These are phyloP conservation scores for Colletotrichum liriopes DNA, from an alignment of 2,329 filamentous ascomycete genomes.

Conservation along the genomic window DNA sequence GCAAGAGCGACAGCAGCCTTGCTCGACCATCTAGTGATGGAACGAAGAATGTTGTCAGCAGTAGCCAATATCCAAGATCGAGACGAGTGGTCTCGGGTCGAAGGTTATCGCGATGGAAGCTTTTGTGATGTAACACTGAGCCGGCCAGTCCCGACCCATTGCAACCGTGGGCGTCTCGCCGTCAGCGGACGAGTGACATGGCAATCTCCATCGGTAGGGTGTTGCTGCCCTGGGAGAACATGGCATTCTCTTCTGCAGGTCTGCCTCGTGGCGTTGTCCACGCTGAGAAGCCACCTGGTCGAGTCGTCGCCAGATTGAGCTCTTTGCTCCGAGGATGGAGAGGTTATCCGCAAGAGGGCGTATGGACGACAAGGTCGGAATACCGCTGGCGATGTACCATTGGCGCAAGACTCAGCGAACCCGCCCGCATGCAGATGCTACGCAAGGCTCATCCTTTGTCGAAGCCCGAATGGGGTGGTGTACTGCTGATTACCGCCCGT, in stretches of 20 bases:
- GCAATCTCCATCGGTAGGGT: no score
- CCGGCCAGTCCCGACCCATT: neutral
- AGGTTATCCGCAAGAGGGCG: neutral
- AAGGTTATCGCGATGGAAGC: no score
- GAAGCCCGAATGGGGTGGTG: neutral
- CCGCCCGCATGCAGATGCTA: neutral
- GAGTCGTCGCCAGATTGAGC: neutral
- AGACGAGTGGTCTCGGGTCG: neutral
- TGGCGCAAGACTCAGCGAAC: neutral
- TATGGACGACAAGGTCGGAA: neutral
- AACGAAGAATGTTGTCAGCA: neutral
- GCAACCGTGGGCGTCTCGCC: neutral
- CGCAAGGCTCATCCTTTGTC: neutral
- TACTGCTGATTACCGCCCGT: neutral
- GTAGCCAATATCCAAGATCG: neutral
- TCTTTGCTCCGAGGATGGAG: neutral
- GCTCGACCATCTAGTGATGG: neutral
- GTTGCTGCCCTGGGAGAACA: neutral
- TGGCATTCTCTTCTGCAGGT: neutral
- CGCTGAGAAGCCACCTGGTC: neutral
- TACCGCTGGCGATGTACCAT: neutral
- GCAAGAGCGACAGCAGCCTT: neutral
- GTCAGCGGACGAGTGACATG: neutral
- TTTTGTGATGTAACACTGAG: neutral
- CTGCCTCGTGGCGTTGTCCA: neutral